Base-by-base conservation (phyloP, 345 rosid species). In the Eucalyptus brandiana region DNA sequence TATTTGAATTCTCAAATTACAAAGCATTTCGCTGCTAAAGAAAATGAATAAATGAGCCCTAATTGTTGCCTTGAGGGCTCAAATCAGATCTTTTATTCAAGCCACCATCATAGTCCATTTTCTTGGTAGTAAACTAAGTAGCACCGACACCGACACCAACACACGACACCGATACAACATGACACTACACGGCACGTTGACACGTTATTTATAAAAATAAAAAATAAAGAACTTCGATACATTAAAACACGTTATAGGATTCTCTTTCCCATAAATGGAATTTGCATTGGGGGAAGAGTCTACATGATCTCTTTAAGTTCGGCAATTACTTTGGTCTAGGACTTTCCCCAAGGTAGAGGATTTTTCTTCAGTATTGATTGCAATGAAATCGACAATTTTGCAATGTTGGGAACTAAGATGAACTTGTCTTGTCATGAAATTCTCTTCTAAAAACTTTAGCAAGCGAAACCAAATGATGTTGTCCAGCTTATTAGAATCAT, bases 131-230 rank as follows among this genome's bases (percentile, higher is more conserved):
- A 76, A 40, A 76, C 30, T 21, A 53, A 53, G 11, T 8, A 53
- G 11, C 5, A 53, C 5, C 26, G 0, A 53, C 5, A 53, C 5
- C 26, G 0, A 53, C 2, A 53, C 2, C 10, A 8, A 53, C 58
- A 53, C 5, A 1, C 0, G 2, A 21, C 10, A 21, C 1, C 5
- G 2, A 53, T 8, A 53, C 11, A 0, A 53, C 4, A 53, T 1
- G 24, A 51, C 9, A 51, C 9, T 18, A 53, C 4, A 19, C 2
- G 11, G 19, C 2, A 53, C 26, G 2, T 1, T 1, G 2, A 21
- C 58, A 21, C 11, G 1, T 21, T 53, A 53, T 53, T 53, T 53
- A 53, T 19, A 0, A 53, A 53, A 53, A 53, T 0, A 53, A 53
- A 53, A 53, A 53, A 53, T 8, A 53, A 1, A 53, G 5, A 53